phyloP scores from a whole-genome alignment of 306 rosid genomes.

The Cyamopsis tetragonoloba region DNA sequence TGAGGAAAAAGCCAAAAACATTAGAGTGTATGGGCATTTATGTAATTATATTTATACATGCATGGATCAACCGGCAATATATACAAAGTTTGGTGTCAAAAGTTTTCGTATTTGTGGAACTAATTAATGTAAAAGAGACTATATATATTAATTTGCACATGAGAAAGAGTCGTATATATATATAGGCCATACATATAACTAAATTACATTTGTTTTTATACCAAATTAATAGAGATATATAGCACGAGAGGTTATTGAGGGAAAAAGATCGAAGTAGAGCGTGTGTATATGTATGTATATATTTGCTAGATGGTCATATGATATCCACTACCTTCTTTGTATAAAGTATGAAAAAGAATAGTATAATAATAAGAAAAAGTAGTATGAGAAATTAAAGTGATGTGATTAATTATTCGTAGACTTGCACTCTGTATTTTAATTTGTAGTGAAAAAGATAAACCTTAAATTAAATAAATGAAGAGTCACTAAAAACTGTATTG shows the following conservation, averaged over 20 bases:
- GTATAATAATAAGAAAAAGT: background rate
- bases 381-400: background rate
- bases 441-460: no score
- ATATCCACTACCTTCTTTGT: background rate
- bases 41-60: background rate
- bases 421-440: background rate
- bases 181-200: constrained; percentile 30
- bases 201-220: constrained; percentile 22
- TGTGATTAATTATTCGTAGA: background rate
- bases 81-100: constrained; percentile 17
- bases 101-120: background rate
- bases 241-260: background rate
- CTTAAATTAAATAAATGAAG: no score
- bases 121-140: constrained; percentile 20
- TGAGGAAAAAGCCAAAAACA: constrained; percentile 1
- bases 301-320: no score
- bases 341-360: background rate
- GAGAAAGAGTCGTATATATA: background rate
- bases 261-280: background rate
- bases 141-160: constrained; percentile 26
- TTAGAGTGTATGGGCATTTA: constrained; percentile 21
- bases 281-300: no score
- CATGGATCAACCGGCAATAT: constrained; percentile 13
- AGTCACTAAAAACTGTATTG: no score
- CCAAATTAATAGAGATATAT: constrained; percentile 3